Conservation (phyloP, 2,329 filamentous ascomycete genomes). For the Hyphodiscus sp. region DNA sequence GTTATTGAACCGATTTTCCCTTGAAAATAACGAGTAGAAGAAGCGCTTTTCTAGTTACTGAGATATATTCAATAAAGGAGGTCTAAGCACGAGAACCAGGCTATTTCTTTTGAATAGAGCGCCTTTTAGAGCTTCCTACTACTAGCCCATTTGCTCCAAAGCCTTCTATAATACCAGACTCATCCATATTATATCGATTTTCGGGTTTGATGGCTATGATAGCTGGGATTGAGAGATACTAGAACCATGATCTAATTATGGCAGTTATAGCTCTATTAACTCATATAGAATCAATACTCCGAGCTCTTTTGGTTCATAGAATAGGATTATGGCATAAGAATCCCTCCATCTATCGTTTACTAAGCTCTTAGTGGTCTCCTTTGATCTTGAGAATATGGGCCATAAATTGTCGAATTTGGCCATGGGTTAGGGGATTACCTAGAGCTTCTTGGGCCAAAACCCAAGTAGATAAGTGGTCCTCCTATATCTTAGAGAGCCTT, state of each 20-base stretch:
- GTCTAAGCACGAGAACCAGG: slow-evolving; percentile 1
- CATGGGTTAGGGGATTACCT: not conserved
- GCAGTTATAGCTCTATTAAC: slow-evolving; percentile 1
- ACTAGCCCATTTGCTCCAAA: not conserved
- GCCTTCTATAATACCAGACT: slow-evolving; percentile 5
- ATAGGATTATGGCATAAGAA: not conserved
- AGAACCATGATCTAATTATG: slow-evolving; percentile 2
- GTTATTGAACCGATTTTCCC: slow-evolving; percentile 4
- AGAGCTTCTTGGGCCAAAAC: not conserved
- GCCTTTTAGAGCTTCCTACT: not conserved
- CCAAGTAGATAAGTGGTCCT: not conserved
- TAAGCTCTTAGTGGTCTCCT: not conserved
- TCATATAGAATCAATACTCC: slow-evolving; percentile 1
- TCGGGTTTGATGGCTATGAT: not conserved
- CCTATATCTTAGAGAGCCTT: not conserved
- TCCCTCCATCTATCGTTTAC: not conserved
- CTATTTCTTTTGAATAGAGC: slow-evolving; percentile 4
- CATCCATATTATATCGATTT: slow-evolving; percentile 4
- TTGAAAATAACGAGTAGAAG: slow-evolving; percentile 9
- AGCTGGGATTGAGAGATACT: not conserved
- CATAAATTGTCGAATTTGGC: not conserved
- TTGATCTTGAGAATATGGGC: not conserved
- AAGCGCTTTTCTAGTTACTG: not conserved
- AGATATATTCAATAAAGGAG: slow-evolving; percentile 1
- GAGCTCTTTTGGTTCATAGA: slow-evolving; percentile 2